Evolutionary conservation across 2,329 filamentous ascomycete genomes (phyloP), one percentile per base, ranked within the genome.

Genomic region (Talaromyces sp.): DNA sequence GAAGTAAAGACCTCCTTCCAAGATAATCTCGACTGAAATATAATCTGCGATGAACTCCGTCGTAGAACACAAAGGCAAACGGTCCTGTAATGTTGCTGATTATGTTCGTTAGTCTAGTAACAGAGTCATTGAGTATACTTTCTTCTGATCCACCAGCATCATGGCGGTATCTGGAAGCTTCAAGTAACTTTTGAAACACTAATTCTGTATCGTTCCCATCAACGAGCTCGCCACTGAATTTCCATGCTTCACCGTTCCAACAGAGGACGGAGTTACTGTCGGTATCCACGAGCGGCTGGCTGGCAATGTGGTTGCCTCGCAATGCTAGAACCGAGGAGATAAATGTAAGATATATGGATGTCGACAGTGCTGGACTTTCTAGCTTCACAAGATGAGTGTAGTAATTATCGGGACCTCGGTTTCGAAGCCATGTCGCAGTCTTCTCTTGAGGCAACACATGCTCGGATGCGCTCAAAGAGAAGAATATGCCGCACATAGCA

Each of bases 161-260:
- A 28, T 37, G 46, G 53, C 40, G 17, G 31, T 50, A 53, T 41
- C 56, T 28, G 33, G 68, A 63, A 65, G 81, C 77, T 58, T 75
- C 66, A 19, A 80, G 67, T 50, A 96, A 78, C 37, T 82, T 67
- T 35, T 78, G 68, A 67, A 93, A 86, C 17, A 97, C 78, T 6
- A 77, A 75, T 66, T 87, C 81, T 2, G 89, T 89, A 73, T 99
- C 94, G 69, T 96, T 97, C 58, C 85, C 89, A 36, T 66, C 60
- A 5, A 96, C 78, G 1, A 71, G 66, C 9, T 80, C 65, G 35
- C 80, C 80, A 8, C 73, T 75, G 52, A 96, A 80, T 58, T 82
- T 87, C 94, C 94, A 99, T 1, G 91, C 93, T 71, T 99, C 94
- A 43, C 94, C 94, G 69, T 99, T 99, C 94, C 94, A 99, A 80